Conservation (phyloP, 2,329 filamentous ascomycete species). For the Ophiostoma himal-ulmi region DNA sequence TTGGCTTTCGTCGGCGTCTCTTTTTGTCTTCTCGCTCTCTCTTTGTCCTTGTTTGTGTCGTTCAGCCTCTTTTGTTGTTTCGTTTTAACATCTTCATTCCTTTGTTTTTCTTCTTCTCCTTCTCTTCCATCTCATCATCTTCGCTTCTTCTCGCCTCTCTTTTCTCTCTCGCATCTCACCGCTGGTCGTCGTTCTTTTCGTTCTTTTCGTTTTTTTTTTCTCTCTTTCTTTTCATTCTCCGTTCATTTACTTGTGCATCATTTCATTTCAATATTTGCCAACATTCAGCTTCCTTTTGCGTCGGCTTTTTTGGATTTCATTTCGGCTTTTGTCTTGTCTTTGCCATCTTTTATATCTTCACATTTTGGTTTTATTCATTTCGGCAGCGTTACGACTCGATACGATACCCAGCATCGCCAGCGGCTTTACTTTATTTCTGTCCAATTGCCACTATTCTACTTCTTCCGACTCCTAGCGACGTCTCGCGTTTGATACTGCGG, state of each 20-base stretch:
- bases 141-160: neutral
- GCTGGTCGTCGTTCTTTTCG: slow-evolving; percentile 15
- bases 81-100: neutral
- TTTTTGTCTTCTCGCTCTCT: neutral
- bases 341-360: neutral
- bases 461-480: slow-evolving; percentile 13
- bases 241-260: neutral
- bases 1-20: neutral
- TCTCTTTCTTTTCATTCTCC: neutral
- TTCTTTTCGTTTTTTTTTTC: neutral
- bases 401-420: slow-evolving; percentile 11
- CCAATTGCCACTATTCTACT: neutral
- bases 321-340: neutral
- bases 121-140: neutral
- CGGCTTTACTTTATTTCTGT: neutral
- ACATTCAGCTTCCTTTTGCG: neutral
- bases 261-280: neutral
- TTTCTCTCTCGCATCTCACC: neutral
- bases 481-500: slow-evolving; percentile 21
- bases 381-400: neutral
- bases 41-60: neutral
- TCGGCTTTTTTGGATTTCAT: neutral
- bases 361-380: neutral
- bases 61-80: slow-evolving; percentile 5
- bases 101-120: neutral